Evolutionary conservation across 164 flowering plant species (phyloP).

Genomic region (Chloranthus sessilifolius): DNA sequence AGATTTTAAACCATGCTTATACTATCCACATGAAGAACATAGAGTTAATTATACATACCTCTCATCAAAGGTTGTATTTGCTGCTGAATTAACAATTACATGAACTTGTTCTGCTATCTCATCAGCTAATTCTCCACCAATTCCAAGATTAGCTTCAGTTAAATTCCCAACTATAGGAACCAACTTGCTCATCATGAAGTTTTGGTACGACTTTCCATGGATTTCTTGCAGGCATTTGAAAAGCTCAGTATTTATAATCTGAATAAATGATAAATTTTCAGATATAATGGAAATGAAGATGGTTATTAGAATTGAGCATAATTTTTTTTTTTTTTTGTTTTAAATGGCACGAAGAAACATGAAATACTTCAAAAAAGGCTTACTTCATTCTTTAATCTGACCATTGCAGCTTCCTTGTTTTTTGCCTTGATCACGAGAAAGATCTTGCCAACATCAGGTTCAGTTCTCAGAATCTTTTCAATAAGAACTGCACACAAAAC

Average conservation of each 20-base stretch:
- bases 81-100: conserved; percentile 80
- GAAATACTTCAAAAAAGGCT: conserved; percentile 8
- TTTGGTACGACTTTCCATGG: conserved; percentile 65
- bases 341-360: too few relatives aligned
- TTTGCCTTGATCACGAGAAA: conserved; percentile 77
- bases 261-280: background rate
- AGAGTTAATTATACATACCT: conserved; percentile 35
- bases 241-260: conserved; percentile 72
- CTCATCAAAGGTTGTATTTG: conserved; percentile 90
- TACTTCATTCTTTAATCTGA: conserved; percentile 79
- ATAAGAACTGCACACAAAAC: conserved; percentile 58
- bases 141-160: conserved; percentile 59
- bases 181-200: conserved; percentile 81
- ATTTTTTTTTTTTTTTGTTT: too few relatives aligned
- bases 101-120: conserved; percentile 58
- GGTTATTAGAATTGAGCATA: too few relatives aligned
- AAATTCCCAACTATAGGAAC: conserved; percentile 80
- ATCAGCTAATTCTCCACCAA: conserved; percentile 37
- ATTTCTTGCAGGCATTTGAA: conserved; percentile 57
- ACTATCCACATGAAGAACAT: too few relatives aligned
- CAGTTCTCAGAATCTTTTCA: conserved; percentile 81
- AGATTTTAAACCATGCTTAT: too few relatives aligned
- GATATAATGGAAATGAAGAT: background rate
- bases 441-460: conserved; percentile 82
- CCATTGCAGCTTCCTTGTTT: conserved; percentile 58